Percentiles rank a stretch among this genome's conserved stretches.
Evolutionary conservation across 75 land plant genomes (phyloP).

Genomic region (Sequoia sempervirens): DNA sequence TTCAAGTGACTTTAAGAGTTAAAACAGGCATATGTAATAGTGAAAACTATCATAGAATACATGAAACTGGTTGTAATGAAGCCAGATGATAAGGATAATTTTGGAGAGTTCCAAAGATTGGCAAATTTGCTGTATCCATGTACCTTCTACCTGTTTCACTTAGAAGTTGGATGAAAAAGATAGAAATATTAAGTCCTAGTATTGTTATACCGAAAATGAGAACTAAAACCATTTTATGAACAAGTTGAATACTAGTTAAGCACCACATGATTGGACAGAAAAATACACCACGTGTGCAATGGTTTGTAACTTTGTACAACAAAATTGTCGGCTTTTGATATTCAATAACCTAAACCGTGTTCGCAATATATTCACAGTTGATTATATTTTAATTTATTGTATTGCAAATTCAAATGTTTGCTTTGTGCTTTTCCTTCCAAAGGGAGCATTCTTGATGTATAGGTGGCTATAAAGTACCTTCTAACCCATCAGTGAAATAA

Average conservation of each 20-base stretch:
- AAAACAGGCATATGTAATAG: neutral
- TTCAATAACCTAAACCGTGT: neutral
- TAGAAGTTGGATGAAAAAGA: neutral
- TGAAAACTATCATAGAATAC: neutral
- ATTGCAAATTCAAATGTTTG: neutral
- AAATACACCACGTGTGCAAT: neutral
- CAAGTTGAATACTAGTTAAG: neutral
- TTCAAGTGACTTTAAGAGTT: neutral
- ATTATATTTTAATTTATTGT: neutral
- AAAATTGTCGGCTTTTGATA: neutral
- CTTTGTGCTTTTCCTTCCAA: neutral
- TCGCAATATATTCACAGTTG: neutral
- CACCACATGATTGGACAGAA: neutral
- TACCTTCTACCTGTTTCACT: neutral
- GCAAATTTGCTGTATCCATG: neutral
- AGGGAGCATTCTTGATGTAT: neutral
- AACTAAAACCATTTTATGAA: neutral
- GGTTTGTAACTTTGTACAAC: neutral
- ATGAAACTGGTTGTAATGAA: neutral
- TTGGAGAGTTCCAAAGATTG: neutral
- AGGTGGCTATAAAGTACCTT: neutral
- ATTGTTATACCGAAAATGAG: neutral
- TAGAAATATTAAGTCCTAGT: neutral
- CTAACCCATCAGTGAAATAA: neutral
- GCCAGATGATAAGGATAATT: neutral